Base-by-base conservation (phyloP, 2,329 filamentous ascomycete species). In the Fusarium sp. region DNA sequence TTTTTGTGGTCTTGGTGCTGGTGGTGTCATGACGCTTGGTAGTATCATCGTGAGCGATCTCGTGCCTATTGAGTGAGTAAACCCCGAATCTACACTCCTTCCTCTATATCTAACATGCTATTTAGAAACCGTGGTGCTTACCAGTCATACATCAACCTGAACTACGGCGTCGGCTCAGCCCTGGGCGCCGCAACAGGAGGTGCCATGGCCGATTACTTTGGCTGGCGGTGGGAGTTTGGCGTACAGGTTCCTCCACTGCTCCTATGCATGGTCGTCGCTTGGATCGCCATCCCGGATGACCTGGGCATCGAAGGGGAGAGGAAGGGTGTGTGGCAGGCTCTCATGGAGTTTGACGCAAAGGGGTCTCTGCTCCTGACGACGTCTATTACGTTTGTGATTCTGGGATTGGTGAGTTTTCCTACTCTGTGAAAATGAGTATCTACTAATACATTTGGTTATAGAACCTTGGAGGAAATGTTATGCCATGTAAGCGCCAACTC, bases 191-290 rank as follows among this genome's bases (percentile, higher is more conserved):
- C 90, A 0, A 82, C 91, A 6, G 91, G 91, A 13, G 91, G 91
- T 1, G 83, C 88, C 57, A 86, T 93, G 74, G 90, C 89, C 23
- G 90, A 93, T 73, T 83, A 81, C 33, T 78, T 93, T 2, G 91
- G 91, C 29, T 93, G 91, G 91, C 82, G 91, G 42, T 91, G 89
- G 88, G 89, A 90, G 61, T 93, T 90, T 74, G 87, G 86, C 58
- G 78, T 90, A 7, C 88, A 90, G 77, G 80, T 90, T 4, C 83
- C 86, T 3, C 79, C 82, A 0, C 73, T 89, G 29, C 25, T 84
- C 0, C 51, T 86, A 2, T 84, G 82, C 65, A 77, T 86, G 46
- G 68, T 76, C 8, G 74, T 86, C n/a, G 81, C 84, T 2, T 74
- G 75, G 51, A 60, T 84, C 7, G 81, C 82, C 6, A 82, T 89